Percentiles rank a stretch among this genome's conserved stretches.
Evolutionary conservation across 1,284 basidiomycete genomes (phyloP).

Genomic region (Anthracocystis panici-leucophaei): DNA sequence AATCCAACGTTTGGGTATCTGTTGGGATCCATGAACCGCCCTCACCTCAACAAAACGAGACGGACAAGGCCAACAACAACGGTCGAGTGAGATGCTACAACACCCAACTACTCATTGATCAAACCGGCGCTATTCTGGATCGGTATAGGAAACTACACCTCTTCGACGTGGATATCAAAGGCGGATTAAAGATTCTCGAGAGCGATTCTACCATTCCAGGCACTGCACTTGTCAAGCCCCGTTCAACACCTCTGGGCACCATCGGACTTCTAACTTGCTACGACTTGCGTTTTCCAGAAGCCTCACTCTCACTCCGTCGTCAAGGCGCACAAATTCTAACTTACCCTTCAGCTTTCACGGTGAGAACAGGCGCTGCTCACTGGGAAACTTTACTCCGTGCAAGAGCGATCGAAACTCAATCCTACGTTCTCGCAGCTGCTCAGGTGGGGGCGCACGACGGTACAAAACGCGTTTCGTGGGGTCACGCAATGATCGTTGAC

Average conservation of each 20-base stretch:
- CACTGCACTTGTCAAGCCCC: constrained; percentile 63
- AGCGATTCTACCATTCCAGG: constrained; percentile 70
- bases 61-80: constrained; percentile 24
- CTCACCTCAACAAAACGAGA: constrained; percentile 43
- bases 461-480: constrained; percentile 63
- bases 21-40: constrained; percentile 73
- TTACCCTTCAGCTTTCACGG: constrained; percentile 73
- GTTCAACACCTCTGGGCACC: constrained; percentile 70
- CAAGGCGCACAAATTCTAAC: constrained; percentile 72
- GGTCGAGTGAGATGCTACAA: constrained; percentile 71
- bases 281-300: constrained; percentile 73
- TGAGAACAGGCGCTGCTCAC: constrained; percentile 70
- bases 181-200: constrained; percentile 65
- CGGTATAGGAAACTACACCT: constrained; percentile 73
- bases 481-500: constrained; percentile 69
- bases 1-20: constrained; percentile 70
- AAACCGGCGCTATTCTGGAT: constrained; percentile 69
- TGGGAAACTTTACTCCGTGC: constrained; percentile 68
- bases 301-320: constrained; percentile 70
- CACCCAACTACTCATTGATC: constrained; percentile 72
- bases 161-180: constrained; percentile 73
- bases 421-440: constrained; percentile 69
- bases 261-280: constrained; percentile 73
- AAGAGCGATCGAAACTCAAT: constrained; percentile 71
- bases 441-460: constrained; percentile 69